Percentiles rank a stretch among this genome's conserved stretches.
These are phyloP conservation scores for Gautieria morchelliformis DNA, from an alignment of 768 basidiomycete genomes.

Conservation along the genomic window DNA sequence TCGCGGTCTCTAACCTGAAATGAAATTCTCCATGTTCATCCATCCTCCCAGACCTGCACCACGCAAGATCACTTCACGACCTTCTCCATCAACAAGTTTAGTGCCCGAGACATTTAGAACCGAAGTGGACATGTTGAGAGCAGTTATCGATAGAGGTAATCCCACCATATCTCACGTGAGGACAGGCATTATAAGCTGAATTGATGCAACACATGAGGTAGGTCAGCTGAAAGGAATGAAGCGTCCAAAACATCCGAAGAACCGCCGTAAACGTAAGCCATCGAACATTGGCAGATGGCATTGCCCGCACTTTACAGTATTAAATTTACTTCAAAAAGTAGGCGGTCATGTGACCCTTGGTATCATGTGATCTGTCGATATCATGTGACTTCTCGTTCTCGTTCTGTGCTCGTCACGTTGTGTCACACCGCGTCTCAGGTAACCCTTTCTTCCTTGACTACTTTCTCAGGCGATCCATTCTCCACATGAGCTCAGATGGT, in stretches of 20 bases:
- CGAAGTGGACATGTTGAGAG: slow-evolving; percentile 22
- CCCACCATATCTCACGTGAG: no score
- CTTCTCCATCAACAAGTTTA: slow-evolving; percentile 48
- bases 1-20: slow-evolving; percentile 34
- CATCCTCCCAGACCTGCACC: slow-evolving; percentile 79
- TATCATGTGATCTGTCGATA: no score
- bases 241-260: no score
- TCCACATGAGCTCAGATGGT: slow-evolving; percentile 66
- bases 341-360: no score
- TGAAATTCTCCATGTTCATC: slow-evolving; percentile 84
- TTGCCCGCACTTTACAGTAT: no score
- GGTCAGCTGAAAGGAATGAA: no score
- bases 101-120: slow-evolving; percentile 49
- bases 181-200: no score
- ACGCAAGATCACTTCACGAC: slow-evolving; percentile 48
- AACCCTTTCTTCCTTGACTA: not conserved
- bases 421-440: not conserved
- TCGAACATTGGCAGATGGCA: no score
- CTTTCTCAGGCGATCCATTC: not conserved
- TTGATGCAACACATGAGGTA: no score
- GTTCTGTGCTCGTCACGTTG: no score
- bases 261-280: no score
- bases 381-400: not conserved
- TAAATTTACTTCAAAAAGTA: no score
- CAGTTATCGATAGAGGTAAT: not conserved